Evolutionary conservation across 139 green algal genomes (phyloP).

Genomic region (Ettlia oleoabundans): DNA sequence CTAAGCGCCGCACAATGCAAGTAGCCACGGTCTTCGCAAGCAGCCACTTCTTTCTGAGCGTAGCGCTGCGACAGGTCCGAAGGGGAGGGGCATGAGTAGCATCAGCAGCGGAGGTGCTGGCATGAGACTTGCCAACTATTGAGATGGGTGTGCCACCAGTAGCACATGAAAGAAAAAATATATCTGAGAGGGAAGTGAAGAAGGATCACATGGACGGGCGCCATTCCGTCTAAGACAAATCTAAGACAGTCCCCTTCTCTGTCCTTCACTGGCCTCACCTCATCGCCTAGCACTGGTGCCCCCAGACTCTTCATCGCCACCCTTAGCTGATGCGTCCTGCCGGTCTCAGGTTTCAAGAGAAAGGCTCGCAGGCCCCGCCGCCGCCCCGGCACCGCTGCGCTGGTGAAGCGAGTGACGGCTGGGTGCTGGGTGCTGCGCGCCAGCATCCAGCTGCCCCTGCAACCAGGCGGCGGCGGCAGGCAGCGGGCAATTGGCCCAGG

Average conservation of each 20-base stretch:
- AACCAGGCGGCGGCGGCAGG: too few species aligned
- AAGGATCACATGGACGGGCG: too few species aligned
- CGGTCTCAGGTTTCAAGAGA: conserved; percentile 47
- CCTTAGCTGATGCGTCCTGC: conserved; percentile 54
- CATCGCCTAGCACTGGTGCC: conserved; percentile 46
- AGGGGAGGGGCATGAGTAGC: too few species aligned
- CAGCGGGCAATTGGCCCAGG: too few species aligned
- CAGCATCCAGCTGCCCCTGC: conserved; percentile 49
- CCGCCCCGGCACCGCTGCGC: neutral
- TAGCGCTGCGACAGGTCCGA: conserved; percentile 32
- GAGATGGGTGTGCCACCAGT: too few species aligned
- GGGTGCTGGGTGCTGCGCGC: conserved; percentile 4
- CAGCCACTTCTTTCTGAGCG: neutral
- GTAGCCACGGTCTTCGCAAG: conserved; percentile 40
- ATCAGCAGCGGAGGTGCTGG: too few species aligned
- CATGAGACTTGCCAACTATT: too few species aligned
- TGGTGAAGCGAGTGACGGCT: conserved; percentile 38
- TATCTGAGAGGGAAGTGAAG: neutral
- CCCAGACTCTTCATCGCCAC: conserved; percentile 50
- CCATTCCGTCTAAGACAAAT: too few species aligned
- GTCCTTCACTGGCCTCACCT: neutral
- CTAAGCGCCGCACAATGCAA: conserved; percentile 51
- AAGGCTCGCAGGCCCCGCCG: conserved; percentile 23
- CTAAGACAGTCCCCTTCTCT: too few species aligned
- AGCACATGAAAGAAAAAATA: too few species aligned